These are phyloP conservation scores for Paratinospora sagittata DNA, from an alignment of 164 flowering plant species.

Conservation along the genomic window DNA sequence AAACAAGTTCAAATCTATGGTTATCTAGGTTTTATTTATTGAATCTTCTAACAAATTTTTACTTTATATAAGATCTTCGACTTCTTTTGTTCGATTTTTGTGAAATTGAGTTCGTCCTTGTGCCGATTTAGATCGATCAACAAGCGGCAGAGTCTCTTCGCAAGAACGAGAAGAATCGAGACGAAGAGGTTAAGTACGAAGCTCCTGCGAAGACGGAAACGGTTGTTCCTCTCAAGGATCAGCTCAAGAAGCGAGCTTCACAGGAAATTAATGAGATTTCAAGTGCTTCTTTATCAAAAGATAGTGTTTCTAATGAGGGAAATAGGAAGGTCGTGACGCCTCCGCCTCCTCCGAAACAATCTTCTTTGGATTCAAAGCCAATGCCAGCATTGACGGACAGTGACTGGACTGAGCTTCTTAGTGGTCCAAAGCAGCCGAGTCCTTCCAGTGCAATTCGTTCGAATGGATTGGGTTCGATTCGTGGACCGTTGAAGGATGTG, in stretches of 20 bases:
- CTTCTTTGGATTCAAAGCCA: neutral
- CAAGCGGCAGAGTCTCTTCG: constrained; percentile 89
- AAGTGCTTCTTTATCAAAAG: constrained; percentile 7
- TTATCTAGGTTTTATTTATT: neutral
- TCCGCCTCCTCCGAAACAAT: constrained; percentile 15
- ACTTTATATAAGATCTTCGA: no score
- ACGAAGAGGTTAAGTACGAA: constrained; percentile 25
- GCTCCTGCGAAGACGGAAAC: constrained; percentile 28
- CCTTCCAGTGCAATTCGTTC: constrained; percentile 19
- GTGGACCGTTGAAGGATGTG: constrained; percentile 32
- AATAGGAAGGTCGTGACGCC: constrained; percentile 1
- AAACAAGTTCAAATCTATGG: neutral
- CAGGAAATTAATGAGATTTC: constrained; percentile 22
- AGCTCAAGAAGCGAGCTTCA: constrained; percentile 60
- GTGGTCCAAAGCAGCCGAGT: constrained; percentile 30
- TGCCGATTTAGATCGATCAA: constrained; percentile 70
- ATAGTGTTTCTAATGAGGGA: constrained; percentile 8
- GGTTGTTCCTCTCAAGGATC: constrained; percentile 65
- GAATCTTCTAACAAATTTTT: neutral
- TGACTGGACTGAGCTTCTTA: constrained; percentile 86
- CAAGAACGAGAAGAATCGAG: constrained; percentile 45
- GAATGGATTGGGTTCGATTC: constrained; percentile 35
- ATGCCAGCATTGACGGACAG: constrained; percentile 35
- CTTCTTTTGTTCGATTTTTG: neutral
- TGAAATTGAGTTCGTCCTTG: neutral